Percentiles rank a stretch among this genome's conserved stretches.
phyloP scores from a whole-genome alignment of 768 basidiomycete genomes.

The Mycena galericulata region DNA sequence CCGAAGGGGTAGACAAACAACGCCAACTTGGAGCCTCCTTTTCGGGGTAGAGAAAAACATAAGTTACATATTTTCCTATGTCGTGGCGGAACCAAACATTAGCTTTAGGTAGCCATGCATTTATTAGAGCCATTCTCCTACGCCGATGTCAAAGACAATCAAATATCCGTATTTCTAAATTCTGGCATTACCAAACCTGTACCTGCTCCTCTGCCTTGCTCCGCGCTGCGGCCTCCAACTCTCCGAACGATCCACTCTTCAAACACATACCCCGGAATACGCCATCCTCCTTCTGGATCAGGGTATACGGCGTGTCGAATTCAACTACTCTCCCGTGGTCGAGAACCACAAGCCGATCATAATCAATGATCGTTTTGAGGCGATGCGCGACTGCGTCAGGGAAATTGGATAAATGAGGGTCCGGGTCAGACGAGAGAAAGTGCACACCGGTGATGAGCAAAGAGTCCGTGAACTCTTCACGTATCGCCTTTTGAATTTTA shows the following conservation, averaged over 20 bases:
- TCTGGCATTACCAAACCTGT: neutral
- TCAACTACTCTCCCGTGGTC: constrained; percentile 72
- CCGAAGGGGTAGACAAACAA: no score
- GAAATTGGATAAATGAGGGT: no score
- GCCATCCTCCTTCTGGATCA: constrained; percentile 60
- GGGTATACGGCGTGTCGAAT: constrained; percentile 64
- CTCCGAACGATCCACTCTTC: constrained; percentile 52
- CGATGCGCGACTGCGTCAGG: constrained; percentile 85
- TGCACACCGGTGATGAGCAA: constrained; percentile 77
- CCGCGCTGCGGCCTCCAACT: constrained; percentile 32
- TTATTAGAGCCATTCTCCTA: no score
- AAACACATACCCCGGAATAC: constrained; percentile 66
- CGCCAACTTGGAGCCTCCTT: no score
- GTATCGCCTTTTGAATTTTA: constrained; percentile 90
- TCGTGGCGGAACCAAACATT: no score
- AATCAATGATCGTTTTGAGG: constrained; percentile 82
- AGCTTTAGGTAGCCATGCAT: no score
- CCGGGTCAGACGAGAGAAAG: no score
- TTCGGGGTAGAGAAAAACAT: no score
- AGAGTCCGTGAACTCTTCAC: constrained; percentile 84
- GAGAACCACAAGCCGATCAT: constrained; percentile 83
- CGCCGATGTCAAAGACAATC: no score
- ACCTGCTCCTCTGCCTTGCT: constrained; percentile 25
- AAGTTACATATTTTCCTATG: no score
- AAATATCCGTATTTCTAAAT: neutral